phyloP scores from a whole-genome alignment of 805 yeast genomes.

The Saccharomycopsis schoenii region DNA sequence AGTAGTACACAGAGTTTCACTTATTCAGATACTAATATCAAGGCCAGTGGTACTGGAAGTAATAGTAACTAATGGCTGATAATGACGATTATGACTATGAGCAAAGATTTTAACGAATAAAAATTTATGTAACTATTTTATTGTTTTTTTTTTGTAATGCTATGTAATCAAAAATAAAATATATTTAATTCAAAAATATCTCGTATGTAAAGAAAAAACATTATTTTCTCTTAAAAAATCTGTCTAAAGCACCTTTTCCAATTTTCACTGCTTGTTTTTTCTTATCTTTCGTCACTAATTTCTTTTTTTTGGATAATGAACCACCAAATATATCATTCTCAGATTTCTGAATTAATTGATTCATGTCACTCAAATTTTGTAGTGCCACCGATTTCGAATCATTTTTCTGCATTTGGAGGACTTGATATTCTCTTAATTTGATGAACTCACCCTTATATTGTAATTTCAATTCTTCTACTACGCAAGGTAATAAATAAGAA shows the following conservation, averaged over 20 bases:
- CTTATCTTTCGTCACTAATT: background rate
- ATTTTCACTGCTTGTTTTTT: background rate
- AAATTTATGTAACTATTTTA: no score
- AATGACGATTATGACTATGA: background rate
- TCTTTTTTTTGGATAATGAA: background rate
- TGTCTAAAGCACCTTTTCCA: background rate
- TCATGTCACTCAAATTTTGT: background rate
- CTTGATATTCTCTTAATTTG: background rate
- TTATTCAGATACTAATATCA: background rate
- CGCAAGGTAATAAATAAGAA: conserved; percentile 4
- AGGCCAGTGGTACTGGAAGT: background rate
- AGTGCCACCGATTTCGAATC: background rate
- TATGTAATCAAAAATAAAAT: background rate
- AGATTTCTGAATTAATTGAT: background rate
- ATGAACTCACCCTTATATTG: background rate
- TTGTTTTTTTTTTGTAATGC: background rate
- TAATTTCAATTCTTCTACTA: background rate
- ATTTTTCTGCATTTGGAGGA: background rate
- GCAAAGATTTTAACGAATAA: no score
- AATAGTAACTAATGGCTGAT: background rate
- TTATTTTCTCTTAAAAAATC: background rate
- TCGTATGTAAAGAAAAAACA: background rate
- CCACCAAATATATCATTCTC: background rate
- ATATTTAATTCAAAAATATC: background rate
- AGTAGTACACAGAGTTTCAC: background rate